Percentiles rank a stretch among this genome's conserved stretches.
phyloP scores from a whole-genome alignment of 345 rosid species.

The Melaleuca alternifolia region DNA sequence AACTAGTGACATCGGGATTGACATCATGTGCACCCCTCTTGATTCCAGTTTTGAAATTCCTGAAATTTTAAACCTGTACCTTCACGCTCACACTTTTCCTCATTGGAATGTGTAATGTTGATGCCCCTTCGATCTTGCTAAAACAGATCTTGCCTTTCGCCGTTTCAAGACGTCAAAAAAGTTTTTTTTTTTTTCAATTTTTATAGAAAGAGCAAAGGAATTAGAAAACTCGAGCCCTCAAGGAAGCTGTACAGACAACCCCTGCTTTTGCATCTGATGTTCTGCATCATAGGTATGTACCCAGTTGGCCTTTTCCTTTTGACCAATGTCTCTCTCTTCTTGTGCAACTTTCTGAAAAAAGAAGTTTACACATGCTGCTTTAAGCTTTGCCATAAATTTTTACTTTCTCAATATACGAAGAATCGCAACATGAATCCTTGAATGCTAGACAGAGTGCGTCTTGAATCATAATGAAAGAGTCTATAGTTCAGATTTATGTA shows the following conservation, averaged over 20 bases:
- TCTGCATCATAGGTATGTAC: background rate
- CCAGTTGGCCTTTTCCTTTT: background rate
- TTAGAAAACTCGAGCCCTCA: background rate
- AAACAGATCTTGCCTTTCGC: background rate
- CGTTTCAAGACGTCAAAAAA: background rate
- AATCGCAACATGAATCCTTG: background rate
- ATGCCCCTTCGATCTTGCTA: background rate
- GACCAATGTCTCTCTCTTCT: background rate
- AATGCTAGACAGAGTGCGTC: too few relatives aligned
- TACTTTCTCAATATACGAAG: background rate
- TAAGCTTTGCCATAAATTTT: background rate
- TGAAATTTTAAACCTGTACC: background rate
- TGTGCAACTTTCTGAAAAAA: background rate
- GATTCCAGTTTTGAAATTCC: background rate
- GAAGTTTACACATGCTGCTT: background rate
- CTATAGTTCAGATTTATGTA: too few relatives aligned
- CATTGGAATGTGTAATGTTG: constrained; percentile 1
- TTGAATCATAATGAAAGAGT: too few relatives aligned
- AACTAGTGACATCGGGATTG: constrained; percentile 7
- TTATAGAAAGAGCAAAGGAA: background rate
- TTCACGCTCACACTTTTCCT: constrained; percentile 5
- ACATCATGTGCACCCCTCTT: constrained; percentile 17
- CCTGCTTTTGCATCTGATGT: background rate
- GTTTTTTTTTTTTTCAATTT: too few relatives aligned
- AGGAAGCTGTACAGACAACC: background rate